Evolutionary conservation across 768 basidiomycete species (phyloP), one percentile per base, ranked within the genome.

Genomic region (Leccinum arenicola): DNA sequence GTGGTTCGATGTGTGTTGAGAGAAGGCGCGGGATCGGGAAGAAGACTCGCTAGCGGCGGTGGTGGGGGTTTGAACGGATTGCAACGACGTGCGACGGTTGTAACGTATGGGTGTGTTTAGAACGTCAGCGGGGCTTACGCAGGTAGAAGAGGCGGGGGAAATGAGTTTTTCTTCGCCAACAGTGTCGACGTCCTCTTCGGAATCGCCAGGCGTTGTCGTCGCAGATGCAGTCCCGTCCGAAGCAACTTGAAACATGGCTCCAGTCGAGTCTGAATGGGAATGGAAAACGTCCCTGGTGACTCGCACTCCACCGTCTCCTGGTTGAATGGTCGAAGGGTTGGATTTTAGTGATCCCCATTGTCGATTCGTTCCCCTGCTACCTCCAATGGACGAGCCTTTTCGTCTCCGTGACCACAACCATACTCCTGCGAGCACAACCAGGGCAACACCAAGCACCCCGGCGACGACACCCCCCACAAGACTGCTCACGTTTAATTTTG

Each of bases 391-490:
- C 21, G 27, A 19, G 45, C 56, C 59, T 50, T 57, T 63, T 61
- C 68, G 66, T 31, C 62, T 65, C 53, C 59, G 60, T 52, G 69
- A 45, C 60, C 64, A 71, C 36, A 77, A 61, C 36, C 70, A 74
- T 36, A 76, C 57, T 59, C 75, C 73, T 56, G 50, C 62, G 25
- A 77, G 54, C 7, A 73, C 65, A 15, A 74, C 64, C 21, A 79
- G 61, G 5, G 61, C 62, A 33, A 83, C 55, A 14, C 70, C 78
- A 3, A 77, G 64, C 2, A 74, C 19, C 2, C 76, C 81, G 5
- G 82, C 85, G 4, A 86, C 61, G 19, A 81, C 77, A 25, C 80
- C 79, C 2, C 85, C 87, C 6, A 77, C 79, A 27, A 88, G 80
- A 8, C 76, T 74, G 0, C 77, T 80, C 1, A 72, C 69, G 40